Evolutionary conservation across 345 rosid genomes (phyloP), one percentile per base, ranked within the genome.

Genomic region (Pistacia atlantica): DNA sequence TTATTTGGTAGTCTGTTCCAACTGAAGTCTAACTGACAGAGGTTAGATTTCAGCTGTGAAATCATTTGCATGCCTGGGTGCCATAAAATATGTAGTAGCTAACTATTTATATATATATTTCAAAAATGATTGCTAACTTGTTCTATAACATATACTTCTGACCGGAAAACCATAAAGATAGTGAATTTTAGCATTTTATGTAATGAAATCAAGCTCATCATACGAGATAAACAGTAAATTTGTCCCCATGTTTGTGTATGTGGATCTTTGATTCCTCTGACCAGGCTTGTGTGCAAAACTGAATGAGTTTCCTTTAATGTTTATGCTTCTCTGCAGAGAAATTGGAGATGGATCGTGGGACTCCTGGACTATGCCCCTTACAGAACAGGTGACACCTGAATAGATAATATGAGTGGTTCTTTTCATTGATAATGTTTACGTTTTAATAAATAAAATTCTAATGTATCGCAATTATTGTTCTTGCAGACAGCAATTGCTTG

Each of bases 311-410:
- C 35, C 7, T 71, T 60, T 74, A 37, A 72, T 75, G 38, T 71
- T 18, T 65, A 22, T 62, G 56, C 11, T 48, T 51, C 35, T 49
- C 37, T 76, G 64, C 78, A 95, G 97, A 72, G 95, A 91, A 80
- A 95, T 92, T 80, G 97, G 98, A 77, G 91, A 92, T 51, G 98
- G 97, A 66, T 46, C 89, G 9, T 95, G 94, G 98, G 97, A 95
- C 83, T 95, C 98, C 28, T 95, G 98, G 97, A 85, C 89, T 11
- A 84, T 92, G 89, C 97, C 98, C 13, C 95, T 95, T 28, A 61
- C 69, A 4, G 89, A 92, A 57, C 97, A 95, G 91, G 97, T 92
- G 52, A 86, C 17, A 42, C 38, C 61, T 45, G 49, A 61, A 79
- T 60, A 48, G 67, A 74, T 65, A 17, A 31, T 28, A 51, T 80